These are phyloP conservation scores for Penicillium sp. DNA, from an alignment of 2,329 filamentous ascomycete species.

Conservation along the genomic window DNA sequence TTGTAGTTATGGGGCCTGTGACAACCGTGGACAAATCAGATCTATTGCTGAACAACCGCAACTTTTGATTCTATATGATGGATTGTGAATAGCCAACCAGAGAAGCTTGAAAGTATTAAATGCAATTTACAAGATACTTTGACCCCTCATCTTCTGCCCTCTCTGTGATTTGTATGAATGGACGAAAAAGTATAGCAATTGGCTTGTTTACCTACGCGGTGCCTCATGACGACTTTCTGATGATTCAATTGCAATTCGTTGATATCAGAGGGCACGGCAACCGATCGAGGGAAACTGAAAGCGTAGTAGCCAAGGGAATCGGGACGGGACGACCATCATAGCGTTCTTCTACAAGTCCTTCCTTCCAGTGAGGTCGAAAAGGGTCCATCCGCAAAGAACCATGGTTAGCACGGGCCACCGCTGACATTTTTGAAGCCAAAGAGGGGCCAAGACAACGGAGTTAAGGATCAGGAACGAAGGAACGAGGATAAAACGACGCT, in stretches of 20 bases:
- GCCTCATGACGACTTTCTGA: no score
- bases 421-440: slow-evolving; percentile 5
- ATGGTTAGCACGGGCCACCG: slow-evolving; percentile 13
- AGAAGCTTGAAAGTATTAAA: neutral
- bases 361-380: neutral
- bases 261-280: no score
- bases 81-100: neutral
- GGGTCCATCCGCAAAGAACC: slow-evolving; percentile 10
- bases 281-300: neutral
- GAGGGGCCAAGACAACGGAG: slow-evolving; percentile 11
- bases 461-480: slow-evolving; percentile 6
- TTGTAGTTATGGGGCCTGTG: slow-evolving; percentile 6
- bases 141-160: neutral
- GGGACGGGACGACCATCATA: slow-evolving; percentile 3
- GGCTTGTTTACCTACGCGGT: no score
- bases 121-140: neutral
- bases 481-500: slow-evolving; percentile 5
- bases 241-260: no score
- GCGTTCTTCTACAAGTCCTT: neutral
- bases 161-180: no score
- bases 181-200: no score
- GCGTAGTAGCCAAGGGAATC: neutral
- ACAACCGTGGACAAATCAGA: neutral
- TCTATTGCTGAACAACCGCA: neutral
- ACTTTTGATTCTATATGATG: neutral